Conservation (phyloP, 768 basidiomycete genomes). For the Leccinum pellstonianum region DNA sequence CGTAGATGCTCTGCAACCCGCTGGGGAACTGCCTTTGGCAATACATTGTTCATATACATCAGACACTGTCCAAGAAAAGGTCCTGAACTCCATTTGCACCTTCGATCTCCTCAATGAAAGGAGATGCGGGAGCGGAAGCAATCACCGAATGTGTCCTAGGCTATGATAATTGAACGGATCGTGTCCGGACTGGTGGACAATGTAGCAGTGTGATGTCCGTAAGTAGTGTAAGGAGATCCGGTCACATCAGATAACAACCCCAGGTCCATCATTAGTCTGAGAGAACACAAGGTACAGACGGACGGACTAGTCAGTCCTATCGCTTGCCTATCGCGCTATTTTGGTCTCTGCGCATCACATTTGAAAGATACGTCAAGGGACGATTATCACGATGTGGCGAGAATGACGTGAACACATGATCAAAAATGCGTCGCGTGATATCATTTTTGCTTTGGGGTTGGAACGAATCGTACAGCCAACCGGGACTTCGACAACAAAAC, state of each 20-base stretch:
- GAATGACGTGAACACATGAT: background rate
- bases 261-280: background rate
- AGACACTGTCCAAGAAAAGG: background rate
- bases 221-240: background rate
- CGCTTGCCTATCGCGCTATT: background rate
- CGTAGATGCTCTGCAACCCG: background rate
- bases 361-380: background rate
- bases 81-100: background rate
- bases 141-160: background rate
- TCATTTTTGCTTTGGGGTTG: background rate
- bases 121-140: background rate
- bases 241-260: background rate
- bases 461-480: background rate
- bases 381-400: background rate
- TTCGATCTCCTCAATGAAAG: background rate
- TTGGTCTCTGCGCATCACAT: background rate
- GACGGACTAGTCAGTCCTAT: background rate
- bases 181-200: background rate
- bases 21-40: background rate
- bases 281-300: background rate
- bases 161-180: background rate
- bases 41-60: background rate
- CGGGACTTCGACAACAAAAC: background rate
- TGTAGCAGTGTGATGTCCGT: background rate
- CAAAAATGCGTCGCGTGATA: background rate